phyloP scores from a whole-genome alignment of 129 eudicot species.

The Flaveria linearis region DNA sequence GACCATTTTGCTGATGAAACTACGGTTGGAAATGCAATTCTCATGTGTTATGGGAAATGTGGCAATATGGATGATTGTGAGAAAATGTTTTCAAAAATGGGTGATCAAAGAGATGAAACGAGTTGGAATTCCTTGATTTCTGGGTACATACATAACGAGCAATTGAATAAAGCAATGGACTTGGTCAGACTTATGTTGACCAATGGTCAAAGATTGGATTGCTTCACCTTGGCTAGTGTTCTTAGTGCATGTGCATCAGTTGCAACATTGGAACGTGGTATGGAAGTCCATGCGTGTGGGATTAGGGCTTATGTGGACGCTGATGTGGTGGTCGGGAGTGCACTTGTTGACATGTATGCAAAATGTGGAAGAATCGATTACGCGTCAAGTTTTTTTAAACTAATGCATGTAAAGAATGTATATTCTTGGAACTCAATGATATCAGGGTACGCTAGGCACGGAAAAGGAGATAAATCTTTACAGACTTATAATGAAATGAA shows the following conservation, averaged over 20 bases:
- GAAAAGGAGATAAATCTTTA: conserved; percentile 68
- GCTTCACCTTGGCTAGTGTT: conserved; percentile 85
- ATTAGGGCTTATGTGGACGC: conserved; percentile 68
- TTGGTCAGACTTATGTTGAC: conserved; percentile 68
- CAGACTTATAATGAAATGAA: conserved; percentile 59
- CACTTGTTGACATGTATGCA: conserved; percentile 82
- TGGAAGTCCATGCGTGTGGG: conserved; percentile 92
- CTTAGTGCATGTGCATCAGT: conserved; percentile 97
- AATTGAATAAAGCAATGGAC: conserved; percentile 61
- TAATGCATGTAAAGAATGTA: conserved; percentile 62
- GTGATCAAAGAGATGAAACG: conserved; percentile 58
- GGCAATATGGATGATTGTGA: conserved; percentile 69
- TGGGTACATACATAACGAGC: conserved; percentile 73
- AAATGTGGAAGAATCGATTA: conserved; percentile 94
- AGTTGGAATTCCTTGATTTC: conserved; percentile 93
- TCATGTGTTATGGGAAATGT: conserved; percentile 77
- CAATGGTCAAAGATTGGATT: conserved; percentile 68
- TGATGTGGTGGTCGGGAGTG: conserved; percentile 91
- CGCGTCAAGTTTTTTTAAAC: conserved; percentile 60
- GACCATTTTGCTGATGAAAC: conserved; percentile 36
- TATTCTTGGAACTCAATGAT: conserved; percentile 97
- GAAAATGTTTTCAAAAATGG: conserved; percentile 65
- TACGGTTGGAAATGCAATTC: conserved; percentile 62
- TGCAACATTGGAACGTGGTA: conserved; percentile 91
- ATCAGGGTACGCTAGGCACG: conserved; percentile 91